Percentiles rank a stretch among this genome's conserved stretches.
These are phyloP conservation scores for Amphicarpaea edgeworthii DNA, from an alignment of 306 rosid species.

Conservation along the genomic window DNA sequence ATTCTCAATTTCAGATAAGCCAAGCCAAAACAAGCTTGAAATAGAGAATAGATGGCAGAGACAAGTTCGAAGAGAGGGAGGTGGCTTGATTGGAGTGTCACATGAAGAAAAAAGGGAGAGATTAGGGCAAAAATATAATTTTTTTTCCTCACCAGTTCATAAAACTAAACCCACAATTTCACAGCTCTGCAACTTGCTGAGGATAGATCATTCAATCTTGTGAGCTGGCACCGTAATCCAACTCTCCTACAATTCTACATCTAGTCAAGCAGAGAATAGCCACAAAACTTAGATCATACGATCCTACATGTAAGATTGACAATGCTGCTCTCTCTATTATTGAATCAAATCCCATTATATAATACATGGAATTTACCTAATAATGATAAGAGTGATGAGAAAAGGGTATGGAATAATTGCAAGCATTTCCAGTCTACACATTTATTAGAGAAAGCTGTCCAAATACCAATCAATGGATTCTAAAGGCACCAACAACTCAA, in stretches of 20 bases:
- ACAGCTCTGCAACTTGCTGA: background rate
- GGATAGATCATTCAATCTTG: background rate
- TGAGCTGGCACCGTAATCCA: background rate
- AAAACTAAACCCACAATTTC: slow-evolving; percentile 1
- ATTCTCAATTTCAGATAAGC: background rate
- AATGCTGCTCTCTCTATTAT: slow-evolving; percentile 4
- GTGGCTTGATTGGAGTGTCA: background rate
- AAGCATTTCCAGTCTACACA: slow-evolving; percentile 2
- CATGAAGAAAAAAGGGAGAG: background rate
- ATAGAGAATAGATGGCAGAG: slow-evolving; percentile 10
- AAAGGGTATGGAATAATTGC: background rate
- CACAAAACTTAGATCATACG: background rate
- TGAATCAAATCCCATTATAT: background rate
- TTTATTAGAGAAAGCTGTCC: slow-evolving; percentile 10
- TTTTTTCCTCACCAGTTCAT: background rate
- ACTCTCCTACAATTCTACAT: background rate
- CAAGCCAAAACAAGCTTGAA: background rate
- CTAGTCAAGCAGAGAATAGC: background rate
- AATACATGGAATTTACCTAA: background rate
- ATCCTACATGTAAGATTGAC: background rate
- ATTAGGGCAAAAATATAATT: background rate
- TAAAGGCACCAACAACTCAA: slow-evolving; percentile 22
- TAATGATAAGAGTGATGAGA: background rate
- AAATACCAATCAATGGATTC: slow-evolving; percentile 3
- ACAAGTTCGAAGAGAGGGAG: background rate